Base-by-base conservation (phyloP, 768 basidiomycete species). In the Russula dissimulans region DNA sequence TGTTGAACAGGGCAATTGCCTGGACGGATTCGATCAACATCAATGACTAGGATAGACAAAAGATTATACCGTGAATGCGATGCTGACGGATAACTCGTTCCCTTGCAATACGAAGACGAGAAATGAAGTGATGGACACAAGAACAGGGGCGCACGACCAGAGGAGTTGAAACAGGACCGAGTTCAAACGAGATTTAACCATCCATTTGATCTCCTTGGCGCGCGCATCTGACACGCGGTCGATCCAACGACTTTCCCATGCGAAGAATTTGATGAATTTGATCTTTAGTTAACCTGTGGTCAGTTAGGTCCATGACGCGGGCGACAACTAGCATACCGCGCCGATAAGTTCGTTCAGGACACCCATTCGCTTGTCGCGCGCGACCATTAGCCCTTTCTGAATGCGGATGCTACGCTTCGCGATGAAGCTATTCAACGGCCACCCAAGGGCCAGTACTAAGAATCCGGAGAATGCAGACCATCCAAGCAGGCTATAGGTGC, bases 231-330 rank as follows among this genome's bases (percentile, higher is more conserved):
- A 67, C 0, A 79, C 83, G 12, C 83, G 77, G 31, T 79, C 71
- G 45, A 88, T 86, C 90, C 91, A 91, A 12, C 81, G 78, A 44
- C 84, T 79, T 65, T 89, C 87, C 79, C 88, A 90, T 1, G 87
- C 87, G 62, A 90, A 90, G 76, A 90, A 89, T 70, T 90, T 89
- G 76, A 88, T 84, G 67, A 88, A 87, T 71, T 87, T 87, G 57
- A 86, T 74, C 81, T 82, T 51, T 47, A 4, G 61, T 8, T 29
- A 43, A 12, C 17, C 15, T 12, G 36, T 6, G 14, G 48, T 56
- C 26, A 61, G 31, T 46, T 38, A 10, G 53, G 29, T 38, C 12
- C 5, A 11, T 8, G 41, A 41, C 34, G 15, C 12, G 22, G n/a
- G 29, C n/a, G 22, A 47, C 29, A 49, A 39, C 22, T 26, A 39